A percentile compares a stretch with the other conserved stretches of the same genome.
These are phyloP conservation scores for Ottelia alismoides DNA, from an alignment of 106 monocot species.

Conservation along the genomic window DNA sequence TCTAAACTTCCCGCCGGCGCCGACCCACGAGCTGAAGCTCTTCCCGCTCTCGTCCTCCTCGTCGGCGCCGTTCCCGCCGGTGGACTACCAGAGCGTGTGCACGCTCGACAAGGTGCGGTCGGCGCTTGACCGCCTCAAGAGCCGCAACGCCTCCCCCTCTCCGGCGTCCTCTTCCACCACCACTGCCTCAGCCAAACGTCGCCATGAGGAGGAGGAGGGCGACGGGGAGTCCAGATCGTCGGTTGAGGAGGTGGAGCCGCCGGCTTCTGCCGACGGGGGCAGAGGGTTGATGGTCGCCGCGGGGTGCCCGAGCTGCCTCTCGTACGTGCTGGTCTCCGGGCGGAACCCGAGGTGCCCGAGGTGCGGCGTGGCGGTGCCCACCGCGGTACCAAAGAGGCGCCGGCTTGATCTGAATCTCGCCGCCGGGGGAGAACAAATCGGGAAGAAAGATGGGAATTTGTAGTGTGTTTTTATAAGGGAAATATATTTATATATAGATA, in stretches of 20 bases:
- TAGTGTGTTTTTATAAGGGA: no score
- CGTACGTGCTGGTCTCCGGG: slow-evolving; percentile 59
- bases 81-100: slow-evolving; percentile 64
- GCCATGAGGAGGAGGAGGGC: not conserved
- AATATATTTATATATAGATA: no score
- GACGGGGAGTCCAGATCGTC: slow-evolving; percentile 2
- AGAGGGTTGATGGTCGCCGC: slow-evolving; percentile 39
- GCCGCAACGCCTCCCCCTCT: slow-evolving; percentile 5
- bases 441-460: no score
- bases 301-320: slow-evolving; percentile 58
- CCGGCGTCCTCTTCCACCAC: slow-evolving; percentile 11
- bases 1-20: slow-evolving; percentile 27
- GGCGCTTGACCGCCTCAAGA: slow-evolving; percentile 31
- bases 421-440: not conserved
- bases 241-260: slow-evolving; percentile 6
- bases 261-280: slow-evolving; percentile 2
- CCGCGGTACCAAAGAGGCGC: slow-evolving; percentile 19
- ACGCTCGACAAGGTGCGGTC: slow-evolving; percentile 57
- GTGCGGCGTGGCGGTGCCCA: slow-evolving; percentile 39
- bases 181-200: not conserved
- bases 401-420: slow-evolving; percentile 30
- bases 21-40: slow-evolving; percentile 18
- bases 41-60: slow-evolving; percentile 4
- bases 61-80: no score
- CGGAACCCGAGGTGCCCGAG: slow-evolving; percentile 52